Percentiles rank a stretch among this genome's conserved stretches.
These are phyloP conservation scores for Leccinum incarnatum DNA, from an alignment of 768 basidiomycete genomes.

Conservation along the genomic window DNA sequence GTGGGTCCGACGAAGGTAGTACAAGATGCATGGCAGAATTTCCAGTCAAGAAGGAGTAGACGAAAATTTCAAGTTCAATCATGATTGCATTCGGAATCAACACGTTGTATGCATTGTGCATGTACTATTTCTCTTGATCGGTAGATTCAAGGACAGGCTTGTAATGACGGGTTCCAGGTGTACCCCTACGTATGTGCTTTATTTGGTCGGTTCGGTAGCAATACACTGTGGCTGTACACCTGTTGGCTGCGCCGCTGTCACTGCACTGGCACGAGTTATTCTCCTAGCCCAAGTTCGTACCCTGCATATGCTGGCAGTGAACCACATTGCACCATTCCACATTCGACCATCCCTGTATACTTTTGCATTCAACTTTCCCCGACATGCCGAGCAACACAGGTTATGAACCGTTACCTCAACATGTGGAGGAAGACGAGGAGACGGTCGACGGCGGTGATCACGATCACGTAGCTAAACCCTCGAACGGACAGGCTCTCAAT, in stretches of 20 bases:
- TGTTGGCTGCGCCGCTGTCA: neutral
- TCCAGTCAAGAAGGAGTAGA: constrained; percentile 1
- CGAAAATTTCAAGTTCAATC: neutral
- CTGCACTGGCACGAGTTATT: neutral
- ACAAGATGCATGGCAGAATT: neutral
- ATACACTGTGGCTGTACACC: constrained; percentile 23
- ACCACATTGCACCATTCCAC: constrained; percentile 16
- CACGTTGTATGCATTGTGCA: neutral
- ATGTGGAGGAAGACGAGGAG: constrained; percentile 38
- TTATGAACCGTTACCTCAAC: constrained; percentile 47
- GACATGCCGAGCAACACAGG: constrained; percentile 44
- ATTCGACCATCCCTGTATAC: constrained; percentile 2
- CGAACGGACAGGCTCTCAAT: constrained; percentile 28
- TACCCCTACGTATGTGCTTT: neutral
- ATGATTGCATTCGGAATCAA: neutral
- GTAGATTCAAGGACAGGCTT: neutral
- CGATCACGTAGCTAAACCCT: constrained; percentile 24
- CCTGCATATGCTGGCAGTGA: constrained; percentile 14
- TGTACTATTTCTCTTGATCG: neutral
- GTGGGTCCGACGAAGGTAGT: neutral
- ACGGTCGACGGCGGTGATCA: constrained; percentile 34
- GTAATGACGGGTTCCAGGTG: neutral
- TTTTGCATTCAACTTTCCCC: constrained; percentile 3
- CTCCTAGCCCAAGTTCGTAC: constrained; percentile 9
- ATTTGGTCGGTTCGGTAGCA: neutral